Conservation (phyloP, 2,329 filamentous ascomycete species). For the Stromatinia cepivora region DNA sequence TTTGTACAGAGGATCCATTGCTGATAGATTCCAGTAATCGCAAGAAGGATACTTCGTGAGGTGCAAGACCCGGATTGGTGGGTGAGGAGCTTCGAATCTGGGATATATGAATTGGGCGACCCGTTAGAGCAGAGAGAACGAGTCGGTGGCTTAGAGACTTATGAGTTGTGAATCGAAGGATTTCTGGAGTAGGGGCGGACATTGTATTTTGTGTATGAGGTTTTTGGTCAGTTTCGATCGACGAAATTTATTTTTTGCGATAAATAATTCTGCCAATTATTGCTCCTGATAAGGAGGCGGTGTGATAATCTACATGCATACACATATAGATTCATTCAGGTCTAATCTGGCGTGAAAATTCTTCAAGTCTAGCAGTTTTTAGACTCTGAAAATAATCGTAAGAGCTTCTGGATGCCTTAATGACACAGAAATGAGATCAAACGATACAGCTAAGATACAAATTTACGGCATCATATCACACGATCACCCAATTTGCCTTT, state of each 20-base stretch:
- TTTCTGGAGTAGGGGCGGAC: constrained; percentile 43
- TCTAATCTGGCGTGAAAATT: background rate
- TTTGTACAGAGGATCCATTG: constrained; percentile 92
- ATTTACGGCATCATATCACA: constrained; percentile 3
- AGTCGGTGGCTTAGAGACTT: constrained; percentile 80
- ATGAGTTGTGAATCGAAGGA: constrained; percentile 79
- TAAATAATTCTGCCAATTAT: constrained; percentile 19
- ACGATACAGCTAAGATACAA: background rate
- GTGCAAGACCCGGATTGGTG: constrained; percentile 82
- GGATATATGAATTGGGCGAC: constrained; percentile 85
- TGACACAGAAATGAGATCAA: background rate
- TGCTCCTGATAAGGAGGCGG: constrained; percentile 17
- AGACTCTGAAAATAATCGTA: too few species aligned
- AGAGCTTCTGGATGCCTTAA: background rate
- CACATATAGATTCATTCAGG: background rate
- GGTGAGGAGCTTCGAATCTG: constrained; percentile 87
- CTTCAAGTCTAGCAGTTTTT: background rate
- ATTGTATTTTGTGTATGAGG: constrained; percentile 30
- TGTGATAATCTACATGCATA: background rate
- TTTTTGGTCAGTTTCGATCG: constrained; percentile 9
- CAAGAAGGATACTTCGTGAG: constrained; percentile 93
- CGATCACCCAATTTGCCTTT: background rate
- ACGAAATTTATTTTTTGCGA: constrained; percentile 22
- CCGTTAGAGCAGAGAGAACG: constrained; percentile 86
- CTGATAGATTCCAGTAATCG: constrained; percentile 92